Percentiles rank a stretch among this genome's conserved stretches.
Conservation (phyloP, 441 rosid genomes). For the Pelargonium exstipulatum region DNA sequence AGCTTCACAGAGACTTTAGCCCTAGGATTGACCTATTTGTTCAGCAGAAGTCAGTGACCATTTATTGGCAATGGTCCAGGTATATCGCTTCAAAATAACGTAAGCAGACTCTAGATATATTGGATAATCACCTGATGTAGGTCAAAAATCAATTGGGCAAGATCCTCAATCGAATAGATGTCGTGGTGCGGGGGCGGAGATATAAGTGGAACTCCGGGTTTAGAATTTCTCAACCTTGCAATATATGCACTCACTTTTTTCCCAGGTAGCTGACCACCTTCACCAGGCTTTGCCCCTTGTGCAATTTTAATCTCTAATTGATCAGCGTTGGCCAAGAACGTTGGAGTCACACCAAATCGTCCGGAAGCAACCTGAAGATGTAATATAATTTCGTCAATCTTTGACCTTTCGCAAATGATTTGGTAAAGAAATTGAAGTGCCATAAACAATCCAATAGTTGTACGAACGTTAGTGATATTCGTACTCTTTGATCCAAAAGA, state of each 20-base stretch:
- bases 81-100: background rate
- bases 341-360: constrained; percentile 97
- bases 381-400: constrained; percentile 12
- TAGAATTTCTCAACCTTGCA: constrained; percentile 90
- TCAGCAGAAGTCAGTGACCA: constrained; percentile 16
- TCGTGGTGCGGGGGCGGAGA: constrained; percentile 99
- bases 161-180: constrained; percentile 96
- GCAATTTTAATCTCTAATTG: constrained; percentile 97
- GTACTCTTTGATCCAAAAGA: constrained; percentile 11
- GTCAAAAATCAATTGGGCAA: constrained; percentile 95
- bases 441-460: constrained; percentile 3
- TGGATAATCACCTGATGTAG: constrained; percentile 77
- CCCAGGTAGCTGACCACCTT: constrained; percentile 98
- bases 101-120: constrained; percentile 19
- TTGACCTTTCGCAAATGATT: background rate
- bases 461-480: constrained; percentile 5
- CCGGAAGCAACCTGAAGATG: constrained; percentile 90
- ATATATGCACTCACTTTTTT: constrained; percentile 99
- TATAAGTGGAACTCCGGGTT: constrained; percentile 98
- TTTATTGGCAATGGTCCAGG: constrained; percentile 9
- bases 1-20: constrained; percentile 99
- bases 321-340: constrained; percentile 93
- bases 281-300: constrained; percentile 99
- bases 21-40: constrained; percentile 75
- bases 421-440: background rate